phyloP scores from a whole-genome alignment of 495 filamentous ascomycete genomes.

The Aspergillus conjunctus region DNA sequence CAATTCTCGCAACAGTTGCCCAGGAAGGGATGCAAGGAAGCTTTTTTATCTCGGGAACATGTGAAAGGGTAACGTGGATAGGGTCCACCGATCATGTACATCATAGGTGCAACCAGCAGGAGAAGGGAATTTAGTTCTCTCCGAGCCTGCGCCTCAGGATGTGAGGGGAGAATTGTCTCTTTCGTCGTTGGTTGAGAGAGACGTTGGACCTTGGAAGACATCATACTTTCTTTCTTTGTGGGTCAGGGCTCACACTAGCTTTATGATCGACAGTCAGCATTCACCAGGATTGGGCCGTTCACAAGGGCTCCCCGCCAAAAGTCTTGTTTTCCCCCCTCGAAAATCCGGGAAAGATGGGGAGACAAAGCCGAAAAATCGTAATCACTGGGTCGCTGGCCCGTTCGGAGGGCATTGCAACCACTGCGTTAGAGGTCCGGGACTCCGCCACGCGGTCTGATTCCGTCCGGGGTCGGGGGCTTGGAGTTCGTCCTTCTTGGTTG shows the following conservation, averaged over 20 bases:
- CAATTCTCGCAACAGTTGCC: background rate
- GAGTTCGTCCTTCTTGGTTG: too few relatives aligned
- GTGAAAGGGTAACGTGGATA: slow-evolving; percentile 3
- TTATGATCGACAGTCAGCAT: slow-evolving; percentile 3
- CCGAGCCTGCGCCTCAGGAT: background rate
- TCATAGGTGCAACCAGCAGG: background rate
- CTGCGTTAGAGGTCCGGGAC: background rate
- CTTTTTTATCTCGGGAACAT: slow-evolving; percentile 8
- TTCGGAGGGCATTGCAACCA: background rate
- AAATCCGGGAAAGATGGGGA: slow-evolving; percentile 2
- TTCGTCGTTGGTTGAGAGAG: background rate
- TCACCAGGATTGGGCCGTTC: slow-evolving; percentile 4
- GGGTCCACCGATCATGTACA: background rate
- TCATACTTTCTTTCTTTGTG: background rate
- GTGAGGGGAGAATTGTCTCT: background rate
- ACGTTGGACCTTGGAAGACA: background rate
- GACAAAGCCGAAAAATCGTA: background rate
- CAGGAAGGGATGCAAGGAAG: background rate
- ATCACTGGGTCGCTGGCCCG: background rate
- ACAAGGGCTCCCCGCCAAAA: slow-evolving; percentile 8
- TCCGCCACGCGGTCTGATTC: background rate
- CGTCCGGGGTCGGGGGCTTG: background rate
- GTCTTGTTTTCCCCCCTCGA: slow-evolving; percentile 14
- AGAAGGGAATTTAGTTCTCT: background rate
- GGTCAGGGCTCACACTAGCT: slow-evolving; percentile 10